These are phyloP conservation scores for Cordyceps javanica DNA, from an alignment of 2,329 filamentous ascomycete species.

Conservation along the genomic window DNA sequence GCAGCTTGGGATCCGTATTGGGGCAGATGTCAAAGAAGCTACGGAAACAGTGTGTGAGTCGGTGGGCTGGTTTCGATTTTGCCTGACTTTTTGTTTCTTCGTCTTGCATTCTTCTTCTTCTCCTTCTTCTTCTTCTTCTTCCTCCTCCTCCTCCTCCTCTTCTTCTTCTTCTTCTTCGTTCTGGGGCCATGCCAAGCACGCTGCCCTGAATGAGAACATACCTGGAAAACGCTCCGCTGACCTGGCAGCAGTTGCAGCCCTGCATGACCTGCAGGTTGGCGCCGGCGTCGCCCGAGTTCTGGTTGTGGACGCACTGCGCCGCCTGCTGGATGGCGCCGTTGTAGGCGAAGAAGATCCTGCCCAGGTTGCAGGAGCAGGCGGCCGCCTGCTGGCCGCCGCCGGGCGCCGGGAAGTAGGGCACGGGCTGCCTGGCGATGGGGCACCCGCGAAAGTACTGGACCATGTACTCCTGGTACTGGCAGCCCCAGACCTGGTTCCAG, in stretches of 20 bases:
- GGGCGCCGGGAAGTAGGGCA: conserved; percentile 33
- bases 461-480: conserved; percentile 32
- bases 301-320: conserved; percentile 17
- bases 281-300: conserved; percentile 18
- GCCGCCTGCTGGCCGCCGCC: conserved; percentile 23
- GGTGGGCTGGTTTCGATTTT: background rate
- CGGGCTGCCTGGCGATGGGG: conserved; percentile 22
- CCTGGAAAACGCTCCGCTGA: conserved; percentile 30
- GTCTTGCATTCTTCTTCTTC: background rate
- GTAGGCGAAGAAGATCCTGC: conserved; percentile 22
- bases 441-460: conserved; percentile 28
- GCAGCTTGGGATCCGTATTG: conserved; percentile 21
- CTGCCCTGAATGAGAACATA: conserved; percentile 17
- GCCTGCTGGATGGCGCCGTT: conserved; percentile 16
- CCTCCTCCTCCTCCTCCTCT: no score
- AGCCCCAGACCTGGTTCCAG: conserved; percentile 35
- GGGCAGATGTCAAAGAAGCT: conserved; percentile 28
- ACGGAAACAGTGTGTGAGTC: background rate
- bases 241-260: conserved; percentile 29
- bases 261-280: conserved; percentile 19
- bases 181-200: no score
- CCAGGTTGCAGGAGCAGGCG: conserved; percentile 32
- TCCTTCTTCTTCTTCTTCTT: background rate
- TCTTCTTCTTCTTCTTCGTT: background rate
- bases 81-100: no score